phyloP scores from a whole-genome alignment of 2,329 filamentous ascomycete genomes.

The Periconia sp. region DNA sequence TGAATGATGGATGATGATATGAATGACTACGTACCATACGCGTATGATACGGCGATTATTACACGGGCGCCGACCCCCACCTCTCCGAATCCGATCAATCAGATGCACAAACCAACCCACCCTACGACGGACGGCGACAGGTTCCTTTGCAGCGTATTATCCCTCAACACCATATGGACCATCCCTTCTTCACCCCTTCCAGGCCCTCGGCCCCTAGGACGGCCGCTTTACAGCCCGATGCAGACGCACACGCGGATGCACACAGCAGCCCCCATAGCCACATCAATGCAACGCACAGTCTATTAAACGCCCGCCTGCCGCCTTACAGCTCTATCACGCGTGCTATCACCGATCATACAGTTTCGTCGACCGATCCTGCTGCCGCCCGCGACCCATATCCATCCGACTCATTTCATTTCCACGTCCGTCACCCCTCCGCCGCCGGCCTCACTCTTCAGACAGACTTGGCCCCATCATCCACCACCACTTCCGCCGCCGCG shows the following conservation, averaged over 20 bases:
- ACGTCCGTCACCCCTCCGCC: constrained; percentile 36
- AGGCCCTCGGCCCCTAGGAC: constrained; percentile 16
- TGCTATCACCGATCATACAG: neutral
- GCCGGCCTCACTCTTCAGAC: constrained; percentile 31
- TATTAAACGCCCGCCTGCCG: constrained; percentile 28
- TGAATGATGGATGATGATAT: no score
- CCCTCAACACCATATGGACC: constrained; percentile 14
- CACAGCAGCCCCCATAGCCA: constrained; percentile 14
- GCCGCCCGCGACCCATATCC: constrained; percentile 28
- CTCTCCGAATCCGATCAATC: no score
- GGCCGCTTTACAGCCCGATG: constrained; percentile 10
- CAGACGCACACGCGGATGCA: constrained; percentile 1
- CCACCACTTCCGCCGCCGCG: constrained; percentile 13
- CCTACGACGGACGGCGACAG: constrained; percentile 3
- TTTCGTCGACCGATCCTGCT: constrained; percentile 6
- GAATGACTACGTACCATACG: no score
- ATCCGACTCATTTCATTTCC: constrained; percentile 28
- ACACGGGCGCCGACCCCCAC: no score
- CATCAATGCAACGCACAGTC: constrained; percentile 20
- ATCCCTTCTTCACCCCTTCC: constrained; percentile 12
- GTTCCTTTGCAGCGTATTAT: constrained; percentile 24
- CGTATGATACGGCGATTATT: no score
- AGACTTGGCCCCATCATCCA: constrained; percentile 17
- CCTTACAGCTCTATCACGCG: constrained; percentile 8
- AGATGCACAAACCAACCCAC: neutral